phyloP scores from a whole-genome alignment of 495 filamentous ascomycete genomes.

The Cercophora sp. region DNA sequence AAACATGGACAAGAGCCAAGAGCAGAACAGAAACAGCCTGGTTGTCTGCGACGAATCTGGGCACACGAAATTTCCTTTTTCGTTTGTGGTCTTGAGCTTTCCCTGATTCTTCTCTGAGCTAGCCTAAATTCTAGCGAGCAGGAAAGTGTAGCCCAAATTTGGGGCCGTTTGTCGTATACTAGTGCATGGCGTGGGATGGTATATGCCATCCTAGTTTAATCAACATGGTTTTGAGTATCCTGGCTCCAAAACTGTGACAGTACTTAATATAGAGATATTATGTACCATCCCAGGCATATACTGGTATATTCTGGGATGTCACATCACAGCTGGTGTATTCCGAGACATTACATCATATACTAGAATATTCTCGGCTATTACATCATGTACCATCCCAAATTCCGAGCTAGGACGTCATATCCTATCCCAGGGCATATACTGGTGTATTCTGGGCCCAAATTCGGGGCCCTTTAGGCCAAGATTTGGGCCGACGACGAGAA shows the following conservation, averaged over 20 bases:
- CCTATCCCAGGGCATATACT: not conserved
- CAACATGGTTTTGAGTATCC: no score
- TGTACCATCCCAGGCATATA: no score
- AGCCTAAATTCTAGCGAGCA: constrained; percentile 7
- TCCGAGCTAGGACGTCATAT: not conserved
- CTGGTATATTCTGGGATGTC: no score
- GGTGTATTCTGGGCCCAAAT: not conserved
- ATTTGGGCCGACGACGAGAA: no score
- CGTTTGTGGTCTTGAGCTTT: constrained; percentile 4
- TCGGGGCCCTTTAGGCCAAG: not conserved
- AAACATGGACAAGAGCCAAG: no score
- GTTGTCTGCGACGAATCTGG: constrained; percentile 7
- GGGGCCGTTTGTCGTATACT: constrained; percentile 7
- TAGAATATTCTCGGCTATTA: not conserved
- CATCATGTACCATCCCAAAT: constrained; percentile 1
- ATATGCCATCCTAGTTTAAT: no score
- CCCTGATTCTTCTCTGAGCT: constrained; percentile 4
- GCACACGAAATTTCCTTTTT: constrained; percentile 5
- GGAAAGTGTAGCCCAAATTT: constrained; percentile 8
- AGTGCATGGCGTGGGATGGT: no score
- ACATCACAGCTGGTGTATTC: no score
- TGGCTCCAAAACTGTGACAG: no score
- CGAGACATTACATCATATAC: no score
- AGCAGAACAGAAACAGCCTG: constrained; percentile 5
- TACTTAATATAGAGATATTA: no score